Percentiles rank a stretch among this genome's conserved stretches.
Conservation (phyloP, 2,329 filamentous ascomycete species). For the Sarocladium strictum region DNA sequence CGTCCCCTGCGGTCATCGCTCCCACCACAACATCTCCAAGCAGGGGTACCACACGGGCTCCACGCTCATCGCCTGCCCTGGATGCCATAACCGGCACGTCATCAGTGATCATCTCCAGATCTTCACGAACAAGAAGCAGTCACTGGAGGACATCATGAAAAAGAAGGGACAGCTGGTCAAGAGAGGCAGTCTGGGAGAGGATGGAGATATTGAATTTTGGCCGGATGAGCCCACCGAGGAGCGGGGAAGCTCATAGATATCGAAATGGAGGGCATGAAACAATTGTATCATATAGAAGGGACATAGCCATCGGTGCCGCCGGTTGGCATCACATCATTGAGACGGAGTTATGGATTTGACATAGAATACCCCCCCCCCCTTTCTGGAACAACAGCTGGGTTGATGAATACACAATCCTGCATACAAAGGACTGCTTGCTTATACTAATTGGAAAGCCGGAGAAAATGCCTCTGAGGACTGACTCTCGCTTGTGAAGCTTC, state of each 20-base stretch:
- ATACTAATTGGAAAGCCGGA: neutral
- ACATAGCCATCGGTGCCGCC: neutral
- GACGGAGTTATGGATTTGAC: constrained; percentile 3
- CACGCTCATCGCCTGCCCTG: constrained; percentile 81
- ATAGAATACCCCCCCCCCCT: neutral
- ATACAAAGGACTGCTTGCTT: neutral
- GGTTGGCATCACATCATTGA: neutral
- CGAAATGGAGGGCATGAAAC: neutral
- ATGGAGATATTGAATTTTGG: constrained; percentile 92
- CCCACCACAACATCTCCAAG: constrained; percentile 82
- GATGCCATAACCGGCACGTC: constrained; percentile 80
- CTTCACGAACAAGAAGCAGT: constrained; percentile 62
- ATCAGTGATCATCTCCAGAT: constrained; percentile 84
- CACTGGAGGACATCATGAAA: constrained; percentile 70
- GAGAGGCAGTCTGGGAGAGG: constrained; percentile 62
- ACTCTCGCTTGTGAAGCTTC: too few species aligned
- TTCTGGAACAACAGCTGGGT: too few species aligned
- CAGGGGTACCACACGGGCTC: constrained; percentile 93
- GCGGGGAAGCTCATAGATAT: constrained; percentile 9
- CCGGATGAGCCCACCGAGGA: constrained; percentile 52
- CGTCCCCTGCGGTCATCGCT: constrained; percentile 73
- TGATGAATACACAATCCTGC: constrained; percentile 1
- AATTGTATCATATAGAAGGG: constrained; percentile 1
- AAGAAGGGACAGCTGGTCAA: constrained; percentile 71
- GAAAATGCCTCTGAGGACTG: too few species aligned